phyloP scores from a whole-genome alignment of 108 stramenopile species.

The Cyclotella baltica region DNA sequence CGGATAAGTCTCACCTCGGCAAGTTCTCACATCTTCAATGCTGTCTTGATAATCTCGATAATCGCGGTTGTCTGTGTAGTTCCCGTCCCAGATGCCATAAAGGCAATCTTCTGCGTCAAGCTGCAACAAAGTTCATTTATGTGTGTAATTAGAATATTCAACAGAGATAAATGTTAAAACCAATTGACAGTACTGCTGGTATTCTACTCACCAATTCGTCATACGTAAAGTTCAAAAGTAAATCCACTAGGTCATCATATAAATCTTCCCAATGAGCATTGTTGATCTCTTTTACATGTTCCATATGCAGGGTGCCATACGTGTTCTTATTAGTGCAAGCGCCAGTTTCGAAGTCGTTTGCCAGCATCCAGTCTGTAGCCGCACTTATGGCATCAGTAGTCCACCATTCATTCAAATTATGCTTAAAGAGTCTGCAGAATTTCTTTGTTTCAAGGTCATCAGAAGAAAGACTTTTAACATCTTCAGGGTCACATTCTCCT shows the following conservation, averaged over 20 bases:
- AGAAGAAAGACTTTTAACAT: background rate
- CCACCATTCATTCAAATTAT: slow-evolving; percentile 5
- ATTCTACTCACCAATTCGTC: slow-evolving; percentile 7
- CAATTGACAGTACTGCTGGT: background rate
- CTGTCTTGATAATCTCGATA: background rate
- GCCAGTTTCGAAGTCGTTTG: slow-evolving; percentile 9
- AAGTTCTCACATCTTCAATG: background rate
- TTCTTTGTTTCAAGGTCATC: background rate
- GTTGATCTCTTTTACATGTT: background rate
- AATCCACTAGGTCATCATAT: slow-evolving; percentile 7
- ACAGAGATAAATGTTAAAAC: background rate
- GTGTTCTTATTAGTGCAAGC: slow-evolving; percentile 13
- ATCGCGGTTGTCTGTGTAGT: background rate
- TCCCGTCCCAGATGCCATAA: background rate
- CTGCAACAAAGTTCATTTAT: background rate
- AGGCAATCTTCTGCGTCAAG: slow-evolving; percentile 17
- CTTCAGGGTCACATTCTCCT: slow-evolving; percentile 3
- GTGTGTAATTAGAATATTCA: background rate
- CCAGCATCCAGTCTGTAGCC: slow-evolving; percentile 18
- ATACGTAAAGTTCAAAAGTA: background rate
- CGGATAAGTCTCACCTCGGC: slow-evolving; percentile 21
- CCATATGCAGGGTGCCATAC: slow-evolving; percentile 2
- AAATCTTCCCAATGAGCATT: background rate
- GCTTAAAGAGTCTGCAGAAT: slow-evolving; percentile 20
- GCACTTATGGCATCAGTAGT: slow-evolving; percentile 8